Percentiles rank a stretch among this genome's conserved stretches.
Conservation (phyloP, 352 stramenopile species). For the Phytophthora uliginosa region DNA sequence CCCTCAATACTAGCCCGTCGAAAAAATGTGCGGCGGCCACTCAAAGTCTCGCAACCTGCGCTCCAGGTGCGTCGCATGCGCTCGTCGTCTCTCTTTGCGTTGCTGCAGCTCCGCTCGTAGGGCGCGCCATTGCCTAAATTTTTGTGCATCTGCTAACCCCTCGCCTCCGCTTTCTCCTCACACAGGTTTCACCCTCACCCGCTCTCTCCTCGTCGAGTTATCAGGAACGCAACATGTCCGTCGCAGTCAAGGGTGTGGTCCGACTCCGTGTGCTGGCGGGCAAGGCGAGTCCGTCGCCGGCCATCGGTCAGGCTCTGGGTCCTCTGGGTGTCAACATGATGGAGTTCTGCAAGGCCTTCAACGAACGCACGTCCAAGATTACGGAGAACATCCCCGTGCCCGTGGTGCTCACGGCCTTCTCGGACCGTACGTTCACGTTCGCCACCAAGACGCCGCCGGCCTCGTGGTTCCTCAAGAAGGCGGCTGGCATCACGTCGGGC, state of each 20-base stretch:
- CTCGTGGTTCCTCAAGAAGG: constrained; percentile 95
- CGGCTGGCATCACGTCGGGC: constrained; percentile 87
- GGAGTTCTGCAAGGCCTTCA: constrained; percentile 99
- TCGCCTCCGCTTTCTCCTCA: constrained; percentile 6
- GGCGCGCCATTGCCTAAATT: background rate
- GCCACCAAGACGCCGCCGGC: constrained; percentile 96
- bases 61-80: constrained; percentile 17
- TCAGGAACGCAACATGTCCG: constrained; percentile 38
- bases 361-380: constrained; percentile 95
- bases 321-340: constrained; percentile 99
- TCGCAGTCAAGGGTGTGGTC: constrained; percentile 82
- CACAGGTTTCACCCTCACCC: constrained; percentile 15
- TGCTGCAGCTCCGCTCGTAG: constrained; percentile 4
- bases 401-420: constrained; percentile 95
- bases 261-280: constrained; percentile 87
- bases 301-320: constrained; percentile 94
- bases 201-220: constrained; percentile 16
- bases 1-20: constrained; percentile 22
- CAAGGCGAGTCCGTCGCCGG: constrained; percentile 89
- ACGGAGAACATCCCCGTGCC: constrained; percentile 94
- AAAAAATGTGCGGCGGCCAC: constrained; percentile 34
- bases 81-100: constrained; percentile 6
- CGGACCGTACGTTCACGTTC: constrained; percentile 98
- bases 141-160: constrained; percentile 20
- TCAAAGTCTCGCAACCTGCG: constrained; percentile 31